Base-by-base conservation (phyloP, 345 rosid genomes). In the Sonneratia caseolaris region DNA sequence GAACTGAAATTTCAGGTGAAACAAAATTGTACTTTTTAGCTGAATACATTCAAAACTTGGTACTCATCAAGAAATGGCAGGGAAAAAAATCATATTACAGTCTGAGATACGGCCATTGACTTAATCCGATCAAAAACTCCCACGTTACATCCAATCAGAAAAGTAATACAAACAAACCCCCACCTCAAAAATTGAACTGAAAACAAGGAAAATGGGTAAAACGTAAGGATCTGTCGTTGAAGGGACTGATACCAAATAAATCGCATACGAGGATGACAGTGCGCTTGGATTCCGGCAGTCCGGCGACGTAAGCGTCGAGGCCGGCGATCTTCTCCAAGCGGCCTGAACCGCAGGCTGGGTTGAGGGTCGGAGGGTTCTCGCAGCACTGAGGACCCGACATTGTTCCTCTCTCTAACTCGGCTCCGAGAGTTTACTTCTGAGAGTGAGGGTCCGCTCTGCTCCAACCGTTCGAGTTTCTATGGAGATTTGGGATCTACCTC, bases 331-430 rank as follows among this genome's bases (percentile, higher is more conserved):
- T 73, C 59, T 77, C 74, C 18, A 82, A 76, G 18, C 65, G 76
- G 24, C 87, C 81, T 12, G 16, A 71, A 35, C 87, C 86, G 24
- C 61, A 14, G 70, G 13, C 43, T 18, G 80, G 77, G 72, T 62
- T 19, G 65, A 80, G 76, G 0, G 62, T 56, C 56, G 87, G 89
- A 32, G 87, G 82, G 66, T 86, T 86, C 48, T 76, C 76, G 65
- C 81, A 83, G 74, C 89, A 82, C 78, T 82, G 78, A 61, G 81
- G 76, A 13, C 86, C 80, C 18, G 86, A 79, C 87, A 85, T 42
- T 4, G 45, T 42, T 42, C 45, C 45, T 42, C 79, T 16, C 37
- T 27, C 47, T 47, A 27, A 27, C 32, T 27, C 32, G 32, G 32
- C 32, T 27, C 32, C 32, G 32, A 27, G 32, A 27, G 32, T 27